Base-by-base conservation (phyloP, 1,139 yeast species). In the Scheffersomyces stambukii region DNA sequence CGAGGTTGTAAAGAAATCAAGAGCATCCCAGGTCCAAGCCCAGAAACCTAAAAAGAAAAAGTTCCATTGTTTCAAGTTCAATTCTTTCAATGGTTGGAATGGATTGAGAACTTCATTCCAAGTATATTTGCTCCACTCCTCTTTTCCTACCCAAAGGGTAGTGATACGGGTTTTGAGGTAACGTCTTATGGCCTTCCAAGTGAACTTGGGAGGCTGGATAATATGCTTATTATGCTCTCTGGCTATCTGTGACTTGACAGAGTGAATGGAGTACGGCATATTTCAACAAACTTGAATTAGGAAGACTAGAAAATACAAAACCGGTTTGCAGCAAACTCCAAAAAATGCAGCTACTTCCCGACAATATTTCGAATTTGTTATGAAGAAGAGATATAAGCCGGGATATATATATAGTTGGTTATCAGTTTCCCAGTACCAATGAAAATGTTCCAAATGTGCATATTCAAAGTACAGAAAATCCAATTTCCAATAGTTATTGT, bases 221-320 rank as follows among this genome's bases (percentile, higher is more conserved):
- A 56, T 58, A 35, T 60, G 61, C 26, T 44, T 45, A 36, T 60
- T 60, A 37, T 60, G 66, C 24, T 36, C 84, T 93, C 12, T 91
- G 91, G 6, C 94, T 91, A 19, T 21, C 14, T 23, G 22, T n/a
- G 30, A 28, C 13, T 26, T 24, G 14, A 27, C 20, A 4, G 40
- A 24, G 20, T 25, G 36, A 25, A 31, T 26, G 18, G 34, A 27
- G 16, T 27, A 18, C 12, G 34, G 24, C 36, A 32, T 35, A 11
- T 8, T 19, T 9, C n/a, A 6, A 6, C 4, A 18, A n/a, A n/a
- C n/a, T n/a, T n/a, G n/a, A n/a, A n/a, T n/a, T n/a, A n/a, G n/a
- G n/a, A n/a, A n/a, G n/a, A n/a, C n/a, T n/a, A n/a, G n/a, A n/a
- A n/a, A n/a, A n/a, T n/a, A n/a, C n/a, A n/a, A n/a, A n/a, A n/a